Evolutionary conservation across 108 stramenopile genomes (phyloP).

Genomic region (Discostella pseudostelligera): DNA sequence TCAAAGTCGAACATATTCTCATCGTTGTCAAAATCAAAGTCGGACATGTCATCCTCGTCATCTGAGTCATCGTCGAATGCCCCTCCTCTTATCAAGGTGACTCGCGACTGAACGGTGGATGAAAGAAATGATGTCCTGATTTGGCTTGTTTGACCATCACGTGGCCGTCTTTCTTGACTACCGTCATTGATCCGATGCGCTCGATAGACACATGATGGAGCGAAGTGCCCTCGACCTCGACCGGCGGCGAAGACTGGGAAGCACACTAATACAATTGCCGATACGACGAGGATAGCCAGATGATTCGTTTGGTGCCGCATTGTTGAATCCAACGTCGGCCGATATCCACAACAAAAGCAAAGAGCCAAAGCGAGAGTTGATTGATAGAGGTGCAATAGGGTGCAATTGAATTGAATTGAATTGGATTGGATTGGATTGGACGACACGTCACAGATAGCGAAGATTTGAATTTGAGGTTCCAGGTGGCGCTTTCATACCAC

Average conservation of each 20-base stretch:
- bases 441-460: no score
- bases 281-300: not conserved
- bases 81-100: constrained; percentile 42
- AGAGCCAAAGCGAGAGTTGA: no score
- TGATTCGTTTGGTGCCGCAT: constrained; percentile 3
- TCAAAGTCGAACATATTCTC: constrained; percentile 52
- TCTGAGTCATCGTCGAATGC: constrained; percentile 50
- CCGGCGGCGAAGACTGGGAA: not conserved
- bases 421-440: no score
- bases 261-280: not conserved
- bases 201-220: not conserved
- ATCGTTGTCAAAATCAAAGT: constrained; percentile 61
- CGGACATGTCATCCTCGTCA: constrained; percentile 55
- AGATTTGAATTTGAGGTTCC: no score
- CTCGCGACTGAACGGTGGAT: not conserved
- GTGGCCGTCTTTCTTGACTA: not conserved
- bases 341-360: no score
- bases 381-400: no score
- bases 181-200: not conserved
- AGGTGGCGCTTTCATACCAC: no score
- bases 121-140: not conserved
- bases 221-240: not conserved
- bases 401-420: no score
- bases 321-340: not conserved
- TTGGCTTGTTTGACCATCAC: not conserved